Percentiles rank a stretch among this genome's conserved stretches.
phyloP scores from a whole-genome alignment of 169 alveolate species.

The Babesia sp. region DNA sequence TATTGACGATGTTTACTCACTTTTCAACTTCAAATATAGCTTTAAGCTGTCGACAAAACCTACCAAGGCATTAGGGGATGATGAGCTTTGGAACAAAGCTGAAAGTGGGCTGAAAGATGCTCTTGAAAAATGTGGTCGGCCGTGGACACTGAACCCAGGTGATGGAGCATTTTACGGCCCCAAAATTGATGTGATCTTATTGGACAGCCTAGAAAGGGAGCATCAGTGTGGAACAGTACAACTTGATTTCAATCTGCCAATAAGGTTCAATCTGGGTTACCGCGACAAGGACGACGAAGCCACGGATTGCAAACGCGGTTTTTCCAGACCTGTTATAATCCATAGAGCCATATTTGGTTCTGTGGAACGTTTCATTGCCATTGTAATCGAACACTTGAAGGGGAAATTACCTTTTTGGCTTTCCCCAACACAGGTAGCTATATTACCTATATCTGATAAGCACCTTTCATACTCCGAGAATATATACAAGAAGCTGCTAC shows the following conservation, averaged over 20 bases:
- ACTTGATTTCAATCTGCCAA: constrained; percentile 98
- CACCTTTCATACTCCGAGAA: constrained; percentile 88
- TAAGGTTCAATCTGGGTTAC: constrained; percentile 94
- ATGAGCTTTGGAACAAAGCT: constrained; percentile 94
- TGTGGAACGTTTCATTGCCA: constrained; percentile 94
- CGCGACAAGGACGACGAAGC: constrained; percentile 81
- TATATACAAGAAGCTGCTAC: constrained; percentile 59
- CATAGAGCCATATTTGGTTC: constrained; percentile 99
- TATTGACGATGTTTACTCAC: constrained; percentile 89
- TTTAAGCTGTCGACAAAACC: constrained; percentile 97
- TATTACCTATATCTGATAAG: constrained; percentile 91
- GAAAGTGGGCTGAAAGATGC: constrained; percentile 92
- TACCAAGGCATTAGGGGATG: constrained; percentile 92
- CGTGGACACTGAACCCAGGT: constrained; percentile 95
- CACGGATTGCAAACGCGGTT: constrained; percentile 79
- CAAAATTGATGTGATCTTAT: constrained; percentile 94
- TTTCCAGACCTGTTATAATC: constrained; percentile 96
- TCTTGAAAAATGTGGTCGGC: constrained; percentile 87
- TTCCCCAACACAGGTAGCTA: constrained; percentile 95
- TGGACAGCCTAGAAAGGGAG: constrained; percentile 94
- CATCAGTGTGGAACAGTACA: constrained; percentile 99
- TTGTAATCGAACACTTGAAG: constrained; percentile 94
- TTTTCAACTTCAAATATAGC: constrained; percentile 92
- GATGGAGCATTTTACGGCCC: constrained; percentile 99
- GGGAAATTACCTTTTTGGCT: constrained; percentile 99